Base-by-base conservation (phyloP, 2,329 filamentous ascomycete species). In the Aspergillus uvarum region DNA sequence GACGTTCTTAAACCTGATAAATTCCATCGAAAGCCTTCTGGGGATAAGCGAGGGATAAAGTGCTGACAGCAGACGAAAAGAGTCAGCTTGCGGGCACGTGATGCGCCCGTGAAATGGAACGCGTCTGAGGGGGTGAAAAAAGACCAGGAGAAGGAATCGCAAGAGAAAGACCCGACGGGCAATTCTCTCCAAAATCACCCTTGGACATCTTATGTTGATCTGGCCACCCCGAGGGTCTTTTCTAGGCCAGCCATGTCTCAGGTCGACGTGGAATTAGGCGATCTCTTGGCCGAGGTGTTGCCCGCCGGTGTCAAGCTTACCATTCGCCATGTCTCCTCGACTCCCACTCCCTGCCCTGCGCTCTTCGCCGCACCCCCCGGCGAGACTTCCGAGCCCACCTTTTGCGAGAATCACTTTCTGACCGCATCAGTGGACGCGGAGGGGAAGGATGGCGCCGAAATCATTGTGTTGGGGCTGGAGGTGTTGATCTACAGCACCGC, bases 261-360 rank as follows among this genome's bases (percentile, higher is more conserved):
- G 70, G 65, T 68, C 57, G 70, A 70, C 54, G 66, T 70, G 58
- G 72, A 74, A 69, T 70, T 79, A 65, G 71, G 68, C 58, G 77
- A 82, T 63, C 74, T 80, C 56, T 78, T 88, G 61, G 79, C 82
- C 49, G 78, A 80, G 54, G 79, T 77, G 55, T 76, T 87, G 49
- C 84, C 85, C 26, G 74, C 80, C 55, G 79, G 79, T 60, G 78
- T 82, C 65, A 74, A 77, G 51, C 90, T 96, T 73, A 87, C 83
- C 64, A 82, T 94, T 69, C 89, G 96, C 75, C 94, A 99, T 79
- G 80, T 97, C 67, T 96, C 92, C 24, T 96, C 93, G 5, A 89
- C 90, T 14, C 91, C 94, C 5, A 88, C 87, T 35, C 83, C 83
- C 72, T 89, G 87, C 63, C 83, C 87, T 8, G 84, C 94, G 16